phyloP scores from a whole-genome alignment of 768 basidiomycete genomes.

The Mycena epipterygia region DNA sequence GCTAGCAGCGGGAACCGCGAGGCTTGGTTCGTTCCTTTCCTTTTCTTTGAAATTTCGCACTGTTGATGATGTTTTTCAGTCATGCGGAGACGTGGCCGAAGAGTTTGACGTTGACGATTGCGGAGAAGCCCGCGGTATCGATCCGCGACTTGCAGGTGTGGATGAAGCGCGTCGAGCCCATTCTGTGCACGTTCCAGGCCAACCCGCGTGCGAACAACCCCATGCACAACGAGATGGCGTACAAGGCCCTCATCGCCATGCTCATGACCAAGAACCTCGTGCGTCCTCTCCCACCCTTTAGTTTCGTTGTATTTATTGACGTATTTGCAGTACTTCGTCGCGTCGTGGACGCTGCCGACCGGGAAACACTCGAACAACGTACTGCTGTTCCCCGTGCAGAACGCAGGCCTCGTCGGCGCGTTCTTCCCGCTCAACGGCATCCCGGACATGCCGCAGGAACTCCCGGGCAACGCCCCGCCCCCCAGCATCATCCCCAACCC shows the following conservation, averaged over 20 bases:
- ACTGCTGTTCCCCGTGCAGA: constrained; percentile 59
- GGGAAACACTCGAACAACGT: constrained; percentile 60
- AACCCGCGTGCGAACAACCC: constrained; percentile 43
- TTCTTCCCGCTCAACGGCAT: constrained; percentile 67
- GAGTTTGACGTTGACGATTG: constrained; percentile 55
- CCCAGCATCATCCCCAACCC: constrained; percentile 21
- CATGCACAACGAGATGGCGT: constrained; percentile 62
- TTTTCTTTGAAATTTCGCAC: background rate
- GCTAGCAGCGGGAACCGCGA: constrained; percentile 18
- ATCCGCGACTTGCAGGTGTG: constrained; percentile 58
- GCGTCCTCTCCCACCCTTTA: constrained; percentile 35
- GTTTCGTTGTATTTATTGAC: background rate
- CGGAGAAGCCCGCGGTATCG: constrained; percentile 57
- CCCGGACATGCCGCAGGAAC: constrained; percentile 62
- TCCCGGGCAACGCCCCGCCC: constrained; percentile 3
- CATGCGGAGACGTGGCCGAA: constrained; percentile 68
- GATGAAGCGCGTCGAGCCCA: constrained; percentile 58
- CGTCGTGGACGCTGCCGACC: constrained; percentile 62
- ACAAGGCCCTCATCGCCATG: constrained; percentile 55
- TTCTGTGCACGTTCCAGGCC: constrained; percentile 56
- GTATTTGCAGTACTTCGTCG: constrained; percentile 59
- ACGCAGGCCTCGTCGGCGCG: constrained; percentile 55
- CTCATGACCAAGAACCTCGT: constrained; percentile 62
- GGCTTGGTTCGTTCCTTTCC: constrained; percentile 49
- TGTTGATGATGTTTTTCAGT: constrained; percentile 47